Conservation (phyloP, 345 rosid genomes). For the Moricandia arvensis region DNA sequence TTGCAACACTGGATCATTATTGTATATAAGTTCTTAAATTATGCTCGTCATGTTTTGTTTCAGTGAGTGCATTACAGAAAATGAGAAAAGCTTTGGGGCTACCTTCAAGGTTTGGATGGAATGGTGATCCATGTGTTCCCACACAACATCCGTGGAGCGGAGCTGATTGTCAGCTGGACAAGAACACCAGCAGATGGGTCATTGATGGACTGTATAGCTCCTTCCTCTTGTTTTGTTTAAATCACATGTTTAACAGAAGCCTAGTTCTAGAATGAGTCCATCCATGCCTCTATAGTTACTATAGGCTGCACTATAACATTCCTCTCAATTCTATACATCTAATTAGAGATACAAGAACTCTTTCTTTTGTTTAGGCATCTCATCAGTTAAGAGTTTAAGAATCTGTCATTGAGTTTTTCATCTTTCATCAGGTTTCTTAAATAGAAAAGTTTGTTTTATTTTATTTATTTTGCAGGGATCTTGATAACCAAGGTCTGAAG, state of each 20-base stretch:
- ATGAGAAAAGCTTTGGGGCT: constrained; percentile 72
- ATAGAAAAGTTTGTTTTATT: constrained; percentile 9
- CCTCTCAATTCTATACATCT: neutral
- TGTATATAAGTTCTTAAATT: constrained; percentile 13
- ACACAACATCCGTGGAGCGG: constrained; percentile 99
- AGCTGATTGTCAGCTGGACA: constrained; percentile 76
- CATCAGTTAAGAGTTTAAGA: neutral
- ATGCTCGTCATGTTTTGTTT: constrained; percentile 32
- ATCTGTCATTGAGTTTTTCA: constrained; percentile 1
- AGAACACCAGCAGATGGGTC: constrained; percentile 70
- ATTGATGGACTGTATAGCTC: constrained; percentile 89
- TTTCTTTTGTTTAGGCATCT: neutral
- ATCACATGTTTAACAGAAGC: neutral
- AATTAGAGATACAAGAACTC: neutral
- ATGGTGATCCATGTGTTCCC: constrained; percentile 99
- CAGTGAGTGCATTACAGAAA: constrained; percentile 71
- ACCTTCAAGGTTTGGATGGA: constrained; percentile 96
- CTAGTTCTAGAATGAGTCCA: neutral
- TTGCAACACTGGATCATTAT: neutral
- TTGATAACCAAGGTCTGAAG: constrained; percentile 84
- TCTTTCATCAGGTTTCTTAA: neutral
- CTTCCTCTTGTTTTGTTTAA: neutral
- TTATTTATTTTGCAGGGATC: constrained; percentile 51
- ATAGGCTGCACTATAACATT: neutral
- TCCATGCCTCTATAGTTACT: neutral